phyloP scores from a whole-genome alignment of 306 rosid species.

The Oemleria cerasiformis region DNA sequence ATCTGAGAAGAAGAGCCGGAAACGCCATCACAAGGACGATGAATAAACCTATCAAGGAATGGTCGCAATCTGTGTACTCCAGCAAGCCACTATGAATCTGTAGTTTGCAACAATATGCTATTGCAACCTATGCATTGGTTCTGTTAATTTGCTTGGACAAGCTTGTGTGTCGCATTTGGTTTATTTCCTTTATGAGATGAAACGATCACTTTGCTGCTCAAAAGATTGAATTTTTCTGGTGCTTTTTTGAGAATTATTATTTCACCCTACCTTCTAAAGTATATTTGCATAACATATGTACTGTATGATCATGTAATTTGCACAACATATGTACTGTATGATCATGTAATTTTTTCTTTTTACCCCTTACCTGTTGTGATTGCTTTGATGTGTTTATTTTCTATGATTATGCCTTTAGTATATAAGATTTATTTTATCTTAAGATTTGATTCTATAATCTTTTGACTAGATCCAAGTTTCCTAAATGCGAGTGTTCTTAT shows the following conservation, averaged over 20 bases:
- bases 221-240: neutral
- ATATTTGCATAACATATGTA: neutral
- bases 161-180: constrained; percentile 4
- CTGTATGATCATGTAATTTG: neutral
- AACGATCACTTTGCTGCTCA: neutral
- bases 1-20: constrained; percentile 52
- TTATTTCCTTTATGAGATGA: neutral
- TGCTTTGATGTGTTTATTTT: neutral
- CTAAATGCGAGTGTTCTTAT: neutral
- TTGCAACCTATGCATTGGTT: constrained; percentile 10
- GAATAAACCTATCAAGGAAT: constrained; percentile 26
- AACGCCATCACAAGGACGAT: constrained; percentile 39
- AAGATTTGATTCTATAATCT: neutral
- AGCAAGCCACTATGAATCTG: neutral
- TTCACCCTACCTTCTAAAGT: neutral
- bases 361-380: too few species aligned
- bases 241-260: neutral
- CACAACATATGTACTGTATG: neutral
- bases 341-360: neutral
- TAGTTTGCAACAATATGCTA: neutral
- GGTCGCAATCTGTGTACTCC: constrained; percentile 7
- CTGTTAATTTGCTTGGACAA: constrained; percentile 12
- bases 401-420: neutral
- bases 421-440: neutral
- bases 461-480: neutral